These are phyloP conservation scores for Globisporangium carolinianum DNA, from an alignment of 352 stramenopile species.

Conservation along the genomic window DNA sequence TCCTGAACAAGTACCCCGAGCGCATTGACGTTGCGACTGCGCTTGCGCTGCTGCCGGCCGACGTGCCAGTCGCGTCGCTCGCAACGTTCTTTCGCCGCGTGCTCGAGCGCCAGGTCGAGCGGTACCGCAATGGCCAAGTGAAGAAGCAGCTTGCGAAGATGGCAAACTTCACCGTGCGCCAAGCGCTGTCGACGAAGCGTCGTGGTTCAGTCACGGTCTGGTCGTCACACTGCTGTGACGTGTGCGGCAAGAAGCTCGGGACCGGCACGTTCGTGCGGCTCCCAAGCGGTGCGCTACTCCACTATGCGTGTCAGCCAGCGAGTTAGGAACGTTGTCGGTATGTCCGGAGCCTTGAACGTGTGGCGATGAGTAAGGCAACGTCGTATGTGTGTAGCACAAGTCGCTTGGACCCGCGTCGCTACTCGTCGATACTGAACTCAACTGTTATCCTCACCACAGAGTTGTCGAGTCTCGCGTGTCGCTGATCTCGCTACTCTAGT, in stretches of 20 bases:
- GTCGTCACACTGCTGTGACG: constrained; percentile 64
- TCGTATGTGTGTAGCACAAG: too few species aligned
- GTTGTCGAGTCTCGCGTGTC: background rate
- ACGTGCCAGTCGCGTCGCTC: constrained; percentile 44
- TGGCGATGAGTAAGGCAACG: too few species aligned
- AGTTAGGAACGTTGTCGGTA: background rate
- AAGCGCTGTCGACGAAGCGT: constrained; percentile 53
- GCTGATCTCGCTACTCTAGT: too few species aligned
- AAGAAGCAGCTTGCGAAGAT: constrained; percentile 86
- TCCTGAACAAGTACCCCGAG: constrained; percentile 80
- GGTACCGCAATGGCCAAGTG: constrained; percentile 73
- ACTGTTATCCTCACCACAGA: too few species aligned
- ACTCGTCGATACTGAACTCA: too few species aligned
- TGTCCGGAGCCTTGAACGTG: too few species aligned
- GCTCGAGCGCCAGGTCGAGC: constrained; percentile 68
- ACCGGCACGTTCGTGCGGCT: constrained; percentile 67
- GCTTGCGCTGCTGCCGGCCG: constrained; percentile 58
- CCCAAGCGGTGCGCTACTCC: constrained; percentile 45
- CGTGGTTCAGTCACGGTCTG: constrained; percentile 71
- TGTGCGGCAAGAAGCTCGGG: constrained; percentile 64
- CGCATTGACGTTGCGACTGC: constrained; percentile 76
- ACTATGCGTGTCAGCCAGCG: constrained; percentile 70
- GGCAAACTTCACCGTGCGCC: constrained; percentile 77
- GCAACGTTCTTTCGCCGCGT: constrained; percentile 65
- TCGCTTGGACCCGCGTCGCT: too few species aligned